These are phyloP conservation scores for Syncephalastrum racemosum DNA, from an alignment of 371 early-diverging fungal genomes.

Conservation along the genomic window DNA sequence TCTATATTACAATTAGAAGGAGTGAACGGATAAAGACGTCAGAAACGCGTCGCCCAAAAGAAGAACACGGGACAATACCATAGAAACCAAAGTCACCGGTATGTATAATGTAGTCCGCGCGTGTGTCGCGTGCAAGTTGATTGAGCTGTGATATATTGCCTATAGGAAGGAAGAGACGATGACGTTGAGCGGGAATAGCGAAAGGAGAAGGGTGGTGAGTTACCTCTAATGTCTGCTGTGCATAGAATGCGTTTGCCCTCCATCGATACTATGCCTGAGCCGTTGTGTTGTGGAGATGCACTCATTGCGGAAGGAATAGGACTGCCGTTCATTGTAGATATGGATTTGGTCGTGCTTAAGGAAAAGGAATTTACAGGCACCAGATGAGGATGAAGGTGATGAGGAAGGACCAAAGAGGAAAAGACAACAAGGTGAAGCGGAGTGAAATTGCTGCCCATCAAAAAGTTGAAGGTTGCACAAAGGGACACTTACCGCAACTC, in stretches of 20 bases:
- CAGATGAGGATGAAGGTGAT: no score
- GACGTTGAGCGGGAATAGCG: constrained; percentile 2
- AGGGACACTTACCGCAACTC: no score
- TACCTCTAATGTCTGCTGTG: constrained; percentile 29
- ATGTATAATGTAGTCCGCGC: constrained; percentile 62
- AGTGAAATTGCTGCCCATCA: no score
- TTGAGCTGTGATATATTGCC: constrained; percentile 68
- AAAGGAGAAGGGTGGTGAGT: constrained; percentile 1
- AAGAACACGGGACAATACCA: constrained; percentile 30
- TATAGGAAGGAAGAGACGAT: constrained; percentile 11
- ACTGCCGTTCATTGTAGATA: constrained; percentile 24
- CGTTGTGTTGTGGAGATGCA: constrained; percentile 19
- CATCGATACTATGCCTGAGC: constrained; percentile 13
- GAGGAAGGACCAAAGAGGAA: no score
- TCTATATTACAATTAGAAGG: constrained; percentile 27
- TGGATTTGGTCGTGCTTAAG: neutral
- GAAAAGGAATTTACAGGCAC: no score
- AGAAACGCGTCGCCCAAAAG: neutral
- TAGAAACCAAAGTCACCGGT: constrained; percentile 74
- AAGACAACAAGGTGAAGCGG: no score
- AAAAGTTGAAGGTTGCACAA: no score
- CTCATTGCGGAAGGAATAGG: constrained; percentile 26
- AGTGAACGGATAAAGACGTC: constrained; percentile 5
- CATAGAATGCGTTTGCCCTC: constrained; percentile 28
- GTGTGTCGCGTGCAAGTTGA: constrained; percentile 56